A percentile compares a stretch with the other conserved stretches of the same genome.
Conservation (phyloP, 495 filamentous ascomycete genomes). For the Xylaria telfairii region DNA sequence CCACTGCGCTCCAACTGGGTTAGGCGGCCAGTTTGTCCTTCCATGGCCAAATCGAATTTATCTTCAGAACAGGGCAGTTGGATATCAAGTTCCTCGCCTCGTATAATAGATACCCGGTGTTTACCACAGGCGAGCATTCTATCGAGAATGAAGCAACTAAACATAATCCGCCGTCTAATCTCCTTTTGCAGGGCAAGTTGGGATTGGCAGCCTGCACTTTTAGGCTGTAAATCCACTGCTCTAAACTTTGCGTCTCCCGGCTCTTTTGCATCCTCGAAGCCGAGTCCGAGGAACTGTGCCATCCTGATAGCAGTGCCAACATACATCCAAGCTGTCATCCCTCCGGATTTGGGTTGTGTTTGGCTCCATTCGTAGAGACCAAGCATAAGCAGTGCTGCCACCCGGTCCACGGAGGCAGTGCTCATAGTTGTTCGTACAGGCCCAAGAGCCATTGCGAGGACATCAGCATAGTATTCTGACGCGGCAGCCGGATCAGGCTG, state of each 20-base stretch:
- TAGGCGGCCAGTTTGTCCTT: slow-evolving; percentile 65
- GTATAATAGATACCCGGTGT: slow-evolving; percentile 72
- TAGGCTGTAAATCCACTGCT: slow-evolving; percentile 43
- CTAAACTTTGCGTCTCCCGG: slow-evolving; percentile 40
- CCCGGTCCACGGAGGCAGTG: slow-evolving; percentile 67
- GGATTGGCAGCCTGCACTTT: slow-evolving; percentile 33
- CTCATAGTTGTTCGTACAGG: slow-evolving; percentile 60
- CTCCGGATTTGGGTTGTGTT: slow-evolving; percentile 61
- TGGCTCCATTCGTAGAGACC: slow-evolving; percentile 87
- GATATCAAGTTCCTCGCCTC: slow-evolving; percentile 68
- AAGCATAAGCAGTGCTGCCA: slow-evolving; percentile 82
- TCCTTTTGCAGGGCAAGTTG: slow-evolving; percentile 74
- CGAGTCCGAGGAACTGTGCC: slow-evolving; percentile 74
- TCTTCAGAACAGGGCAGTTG: slow-evolving; percentile 72
- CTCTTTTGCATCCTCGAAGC: slow-evolving; percentile 61
- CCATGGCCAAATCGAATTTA: slow-evolving; percentile 70
- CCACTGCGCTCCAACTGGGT: slow-evolving; percentile 54
- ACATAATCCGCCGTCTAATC: slow-evolving; percentile 81
- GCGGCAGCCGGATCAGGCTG: slow-evolving; percentile 66
- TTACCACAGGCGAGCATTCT: slow-evolving; percentile 79
- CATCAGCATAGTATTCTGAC: slow-evolving; percentile 79
- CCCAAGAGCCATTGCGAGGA: slow-evolving; percentile 69
- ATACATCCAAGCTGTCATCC: slow-evolving; percentile 77
- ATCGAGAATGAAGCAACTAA: slow-evolving; percentile 85
- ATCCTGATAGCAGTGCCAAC: slow-evolving; percentile 77